Evolutionary conservation across 176 grass and related monocot species (phyloP).

Genomic region (Triticum monococcum): DNA sequence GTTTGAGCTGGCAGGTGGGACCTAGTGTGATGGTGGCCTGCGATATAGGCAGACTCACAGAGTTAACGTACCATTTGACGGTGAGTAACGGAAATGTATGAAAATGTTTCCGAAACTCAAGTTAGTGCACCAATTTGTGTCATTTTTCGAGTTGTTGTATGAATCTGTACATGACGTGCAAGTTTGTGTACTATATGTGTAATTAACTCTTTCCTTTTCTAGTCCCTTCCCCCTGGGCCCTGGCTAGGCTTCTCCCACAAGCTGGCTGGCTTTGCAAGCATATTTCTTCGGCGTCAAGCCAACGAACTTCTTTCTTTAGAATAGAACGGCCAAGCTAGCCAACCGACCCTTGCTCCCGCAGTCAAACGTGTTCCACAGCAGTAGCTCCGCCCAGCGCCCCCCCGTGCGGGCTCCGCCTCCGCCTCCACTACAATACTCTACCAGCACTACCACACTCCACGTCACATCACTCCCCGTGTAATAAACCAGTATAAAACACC

Average conservation of each 20-base stretch:
- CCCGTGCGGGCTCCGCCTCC: constrained; percentile 39
- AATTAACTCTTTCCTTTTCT: too few relatives aligned
- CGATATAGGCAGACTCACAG: too few relatives aligned
- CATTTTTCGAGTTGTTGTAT: too few relatives aligned
- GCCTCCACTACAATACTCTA: background rate
- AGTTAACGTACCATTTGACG: too few relatives aligned
- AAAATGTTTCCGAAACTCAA: too few relatives aligned
- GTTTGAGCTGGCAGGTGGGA: too few relatives aligned
- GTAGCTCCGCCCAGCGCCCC: background rate
- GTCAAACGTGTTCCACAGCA: constrained; percentile 32
- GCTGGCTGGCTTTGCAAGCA: constrained; percentile 25
- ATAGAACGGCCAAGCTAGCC: background rate
- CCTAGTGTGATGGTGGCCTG: too few relatives aligned
- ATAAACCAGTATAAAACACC: constrained; percentile 35
- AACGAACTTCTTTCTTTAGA: background rate
- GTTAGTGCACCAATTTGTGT: too few relatives aligned
- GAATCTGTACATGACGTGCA: too few relatives aligned
- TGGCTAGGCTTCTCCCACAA: constrained; percentile 11
- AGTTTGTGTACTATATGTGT: too few relatives aligned
- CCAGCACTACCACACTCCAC: background rate
- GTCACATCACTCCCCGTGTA: background rate
- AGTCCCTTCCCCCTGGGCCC: too few relatives aligned
- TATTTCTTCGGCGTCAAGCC: constrained; percentile 36
- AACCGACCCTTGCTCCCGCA: background rate
- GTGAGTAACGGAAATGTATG: too few relatives aligned